Conservation (phyloP, 306 rosid species). For the Hippophae gyantsensis region DNA sequence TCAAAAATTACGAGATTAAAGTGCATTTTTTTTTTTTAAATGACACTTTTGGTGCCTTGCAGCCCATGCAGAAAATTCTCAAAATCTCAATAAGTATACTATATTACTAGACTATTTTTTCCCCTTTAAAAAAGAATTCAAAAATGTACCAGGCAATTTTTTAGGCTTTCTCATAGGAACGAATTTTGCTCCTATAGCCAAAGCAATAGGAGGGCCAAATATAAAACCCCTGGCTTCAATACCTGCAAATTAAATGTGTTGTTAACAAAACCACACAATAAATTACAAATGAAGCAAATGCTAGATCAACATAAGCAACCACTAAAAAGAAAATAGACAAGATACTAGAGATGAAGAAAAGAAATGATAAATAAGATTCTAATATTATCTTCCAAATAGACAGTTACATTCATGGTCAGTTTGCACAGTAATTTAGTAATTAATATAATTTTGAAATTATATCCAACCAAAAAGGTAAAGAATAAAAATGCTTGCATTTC, state of each 20-base stretch:
- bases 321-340: neutral
- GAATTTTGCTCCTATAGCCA: slow-evolving; percentile 94
- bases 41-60: too few relatives aligned
- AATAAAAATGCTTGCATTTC: too few relatives aligned
- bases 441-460: too few relatives aligned
- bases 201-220: slow-evolving; percentile 96
- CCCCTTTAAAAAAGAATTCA: slow-evolving; percentile 9
- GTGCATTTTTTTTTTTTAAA: too few relatives aligned
- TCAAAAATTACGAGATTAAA: too few relatives aligned
- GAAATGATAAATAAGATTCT: too few relatives aligned
- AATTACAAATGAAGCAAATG: slow-evolving; percentile 7
- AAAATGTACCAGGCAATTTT: slow-evolving; percentile 74
- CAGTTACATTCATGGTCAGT: neutral
- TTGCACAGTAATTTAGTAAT: too few relatives aligned
- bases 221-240: slow-evolving; percentile 96
- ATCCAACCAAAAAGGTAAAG: too few relatives aligned
- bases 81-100: neutral
- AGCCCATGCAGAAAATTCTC: neutral
- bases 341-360: too few relatives aligned
- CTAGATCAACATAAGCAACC: slow-evolving; percentile 7
- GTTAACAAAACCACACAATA: slow-evolving; percentile 4
- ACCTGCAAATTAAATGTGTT: slow-evolving; percentile 33
- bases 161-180: slow-evolving; percentile 98
- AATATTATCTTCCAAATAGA: neutral
- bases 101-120: neutral